Evolutionary conservation across 208 protist species (phyloP).

Genomic region (Trypanosoma boissoni): DNA sequence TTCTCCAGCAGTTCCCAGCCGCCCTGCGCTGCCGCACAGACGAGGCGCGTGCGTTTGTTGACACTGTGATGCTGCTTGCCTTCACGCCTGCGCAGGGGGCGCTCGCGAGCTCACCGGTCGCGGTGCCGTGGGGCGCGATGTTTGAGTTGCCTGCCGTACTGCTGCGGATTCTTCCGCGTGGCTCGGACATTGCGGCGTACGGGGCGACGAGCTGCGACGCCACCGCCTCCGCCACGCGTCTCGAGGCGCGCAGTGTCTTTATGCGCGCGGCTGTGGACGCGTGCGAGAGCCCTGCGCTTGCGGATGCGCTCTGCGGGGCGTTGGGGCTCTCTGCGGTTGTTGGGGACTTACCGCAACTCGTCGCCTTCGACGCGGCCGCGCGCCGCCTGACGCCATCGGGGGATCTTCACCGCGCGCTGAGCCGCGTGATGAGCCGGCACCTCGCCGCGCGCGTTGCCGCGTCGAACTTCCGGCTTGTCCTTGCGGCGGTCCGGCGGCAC

Average conservation of each 20-base stretch:
- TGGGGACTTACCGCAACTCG: slow-evolving; percentile 40
- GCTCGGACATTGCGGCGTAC: too few relatives aligned
- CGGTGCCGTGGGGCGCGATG: slow-evolving; percentile 21
- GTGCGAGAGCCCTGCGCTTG: too few relatives aligned
- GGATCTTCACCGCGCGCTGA: slow-evolving; percentile 31
- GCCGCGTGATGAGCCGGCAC: slow-evolving; percentile 32
- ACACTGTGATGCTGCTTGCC: slow-evolving; percentile 55
- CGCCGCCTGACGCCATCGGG: slow-evolving; percentile 38
- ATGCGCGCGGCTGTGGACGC: too few relatives aligned
- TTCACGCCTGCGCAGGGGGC: too few relatives aligned
- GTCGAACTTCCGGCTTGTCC: slow-evolving; percentile 21
- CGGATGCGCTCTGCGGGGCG: slow-evolving; percentile 22
- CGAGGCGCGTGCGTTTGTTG: slow-evolving; percentile 39
- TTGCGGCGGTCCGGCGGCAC: slow-evolving; percentile 29
- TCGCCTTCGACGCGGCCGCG: slow-evolving; percentile 57
- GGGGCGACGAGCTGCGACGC: background rate
- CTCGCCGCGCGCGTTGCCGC: slow-evolving; percentile 45
- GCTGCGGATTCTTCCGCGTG: slow-evolving; percentile 5
- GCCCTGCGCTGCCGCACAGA: too few relatives aligned
- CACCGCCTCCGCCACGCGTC: background rate
- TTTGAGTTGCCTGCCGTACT: slow-evolving; percentile 5
- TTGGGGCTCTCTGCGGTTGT: slow-evolving; percentile 36
- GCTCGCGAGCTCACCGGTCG: background rate
- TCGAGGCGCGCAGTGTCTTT: slow-evolving; percentile 15
- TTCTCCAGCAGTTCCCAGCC: slow-evolving; percentile 28